Base-by-base conservation (phyloP, 257 asterid genomes). In the Nyctanthes arbortristis region DNA sequence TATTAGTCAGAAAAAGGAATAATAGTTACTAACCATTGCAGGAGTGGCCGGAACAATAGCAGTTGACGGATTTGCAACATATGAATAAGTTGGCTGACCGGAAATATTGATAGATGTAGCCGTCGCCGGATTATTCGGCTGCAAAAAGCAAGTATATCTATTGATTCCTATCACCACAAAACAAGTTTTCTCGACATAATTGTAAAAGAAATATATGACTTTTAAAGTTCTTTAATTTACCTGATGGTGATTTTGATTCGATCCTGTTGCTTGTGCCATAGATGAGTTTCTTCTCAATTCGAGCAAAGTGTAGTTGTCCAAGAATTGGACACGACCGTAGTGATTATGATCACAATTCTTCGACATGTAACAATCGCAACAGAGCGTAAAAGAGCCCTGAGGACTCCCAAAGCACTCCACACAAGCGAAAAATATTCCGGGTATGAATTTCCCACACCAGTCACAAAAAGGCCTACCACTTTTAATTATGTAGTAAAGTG, bases 391-490 rank as follows among this genome's bases (percentile, higher is more conserved):
- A 1, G 55, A 5, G 24, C 18, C 13, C 1, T 12, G n/a, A 22
- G 13, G 33, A 10, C 18, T 30, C 0, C 20, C 8, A n/a, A 69
- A 78, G 61, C 82, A 78, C 20, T 69, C 76, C 4, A 78, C 77
- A 18, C 82, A 73, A 0, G 76, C 69, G 79, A 78, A 73, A 16
- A 28, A 73, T 31, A 61, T 40, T 4, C 71, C 74, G 0, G 67
- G 79, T 5, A 78, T 69, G 32, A 73, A 63, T 2, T 12, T 20
- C 10, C 31, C 55, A 43, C 79, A 78, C 34, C 14, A 10, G 25
- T 61, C 47, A 29, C 79, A 73, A 54, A 78, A 78, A 0, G 82
- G 78, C 16, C 79, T 68, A 0, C 78, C 76, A 25, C 82, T 73
- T 62, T 68, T 78, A 35, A 64, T 65, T 25, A 78, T 73, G 59